Percentiles rank a stretch among this genome's conserved stretches.
phyloP scores from a whole-genome alignment of 2,329 filamentous ascomycete genomes.

The Colletotrichum sp. region DNA sequence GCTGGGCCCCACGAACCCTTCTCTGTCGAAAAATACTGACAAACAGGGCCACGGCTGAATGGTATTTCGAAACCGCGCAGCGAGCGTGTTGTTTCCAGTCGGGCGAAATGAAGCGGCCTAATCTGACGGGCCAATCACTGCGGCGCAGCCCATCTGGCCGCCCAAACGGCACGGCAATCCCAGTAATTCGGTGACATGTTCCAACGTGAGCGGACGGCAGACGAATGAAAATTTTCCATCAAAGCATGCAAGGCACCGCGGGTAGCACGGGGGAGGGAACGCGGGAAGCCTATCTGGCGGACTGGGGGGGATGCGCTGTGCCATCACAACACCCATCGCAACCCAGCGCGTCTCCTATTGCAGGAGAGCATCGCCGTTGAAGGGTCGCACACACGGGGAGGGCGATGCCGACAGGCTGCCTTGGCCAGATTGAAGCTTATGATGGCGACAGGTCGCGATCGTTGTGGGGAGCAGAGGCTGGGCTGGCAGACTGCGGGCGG shows the following conservation, averaged over 20 bases:
- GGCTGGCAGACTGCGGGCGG: not conserved
- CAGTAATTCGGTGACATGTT: conserved; percentile 13
- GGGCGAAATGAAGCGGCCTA: not conserved
- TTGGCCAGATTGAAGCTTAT: not conserved
- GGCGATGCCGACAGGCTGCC: conserved; percentile 1
- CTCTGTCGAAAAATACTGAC: conserved; percentile 3
- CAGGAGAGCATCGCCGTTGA: conserved; percentile 2
- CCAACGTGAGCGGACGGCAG: conserved; percentile 19
- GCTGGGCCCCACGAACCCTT: not conserved
- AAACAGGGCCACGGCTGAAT: conserved; percentile 2
- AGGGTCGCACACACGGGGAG: conserved; percentile 4
- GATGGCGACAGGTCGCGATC: not conserved
- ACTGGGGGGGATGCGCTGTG: conserved; percentile 7
- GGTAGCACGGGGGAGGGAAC: not conserved
- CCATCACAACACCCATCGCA: conserved; percentile 3
- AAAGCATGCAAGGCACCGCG: conserved; percentile 20
- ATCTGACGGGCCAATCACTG: conserved; percentile 7
- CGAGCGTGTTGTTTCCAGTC: conserved; percentile 7
- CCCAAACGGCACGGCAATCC: not conserved
- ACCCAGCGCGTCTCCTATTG: not conserved
- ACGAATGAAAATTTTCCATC: not conserved
- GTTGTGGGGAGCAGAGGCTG: not conserved
- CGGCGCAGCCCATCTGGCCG: not conserved
- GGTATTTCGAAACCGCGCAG: conserved; percentile 3
- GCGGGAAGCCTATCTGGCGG: conserved; percentile 14